Base-by-base conservation (phyloP, 2,329 filamentous ascomycete species). In the Chalaropsis thielavioides region DNA sequence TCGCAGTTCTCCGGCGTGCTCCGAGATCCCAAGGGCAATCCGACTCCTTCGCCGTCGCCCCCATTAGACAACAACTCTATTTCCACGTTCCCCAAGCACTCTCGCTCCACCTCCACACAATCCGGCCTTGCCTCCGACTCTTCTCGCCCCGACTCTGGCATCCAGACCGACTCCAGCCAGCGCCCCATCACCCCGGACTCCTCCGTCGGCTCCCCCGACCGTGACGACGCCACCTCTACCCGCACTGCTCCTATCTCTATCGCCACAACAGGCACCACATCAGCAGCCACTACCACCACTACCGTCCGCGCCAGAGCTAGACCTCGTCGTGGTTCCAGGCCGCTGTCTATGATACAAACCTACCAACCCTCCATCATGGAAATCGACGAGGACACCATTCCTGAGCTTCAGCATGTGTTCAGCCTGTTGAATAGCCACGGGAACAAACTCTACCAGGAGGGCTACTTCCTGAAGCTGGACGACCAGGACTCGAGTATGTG, bases 401-500 rank as follows among this genome's bases (percentile, higher is more conserved):
- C 94, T 44, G 94, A 99, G 79, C 81, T 99, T 68, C 88, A 91
- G 76, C 92, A 92, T 69, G 92, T 97, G 71, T 97, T 97, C 75
- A 89, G 84, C 67, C 94, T 90, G 72, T 82, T 99, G 69, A 97
- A 96, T 76, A 94, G 88, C 75, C 94, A 99, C 74, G 87, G 85
- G 66, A 96, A 96, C 75, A 97, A 97, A 77, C 79, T 97, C 65
- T 99, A 97, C 74, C 92, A 96, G 70, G 94, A 99, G 76, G 94
- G 94, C 44, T 99, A 97, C 73, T 97, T 99, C 70, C 77, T 99
- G 70, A 99, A 97, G 76, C 79, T 99, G 61, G 92, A 96, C 74
- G 94, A 99, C 75, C 85, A 96, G 70, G 95, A 97, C 72, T 87
- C 85, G 64, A 86, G 92, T 96, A 82, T 71, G 90, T 83, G 61